Evolutionary conservation across 148 eudicot genomes (phyloP), one percentile per base, ranked within the genome.

Genomic region (Chenopodium album): DNA sequence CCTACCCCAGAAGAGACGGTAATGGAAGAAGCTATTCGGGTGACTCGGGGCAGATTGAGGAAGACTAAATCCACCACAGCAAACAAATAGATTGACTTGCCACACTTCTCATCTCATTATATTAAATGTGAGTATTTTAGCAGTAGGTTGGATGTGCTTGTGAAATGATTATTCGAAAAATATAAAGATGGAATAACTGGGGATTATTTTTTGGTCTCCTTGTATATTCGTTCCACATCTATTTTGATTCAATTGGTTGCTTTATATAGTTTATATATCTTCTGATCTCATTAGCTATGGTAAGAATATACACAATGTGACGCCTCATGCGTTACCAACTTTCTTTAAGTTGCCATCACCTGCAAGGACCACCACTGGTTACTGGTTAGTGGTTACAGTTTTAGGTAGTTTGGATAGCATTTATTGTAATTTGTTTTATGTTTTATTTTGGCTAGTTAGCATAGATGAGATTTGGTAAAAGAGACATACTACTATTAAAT

Each of bases 1-100:
- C 81, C 86, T 14, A 59, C 90, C 13, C 82, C 83, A 16, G 85
- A 82, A 62, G 95, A 90, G 80, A 88, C 90, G 1, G 83, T 83
- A 17, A 86, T 93, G 86, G 98, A 90, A 77, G 97, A 93, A 74
- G 87, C 88, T 64, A 83, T 84, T 75, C 87, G 92, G 9, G 90
- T 86, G 44, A 92, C 97, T 28, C 89, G 94, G 54, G 94, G 90
- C 59, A 93, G 92, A 85, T 86, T 87, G 84, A 93, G 97, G 88
- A 94, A 89, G 82, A 81, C 91, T 37, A 85, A 89, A 37, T 84
- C 87, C 48, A 47, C 89, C 48, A 47, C 89, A 12, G 74, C 86
- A 50, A 66, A 48, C 28, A 81, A 85, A 81, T 77, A 85, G 78
- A 14, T 56, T 56, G 19, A 20, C 17, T 26, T 67, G 20, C 37